Base-by-base conservation (phyloP, 2,329 filamentous ascomycete genomes). In the Ceratocystis papillata region DNA sequence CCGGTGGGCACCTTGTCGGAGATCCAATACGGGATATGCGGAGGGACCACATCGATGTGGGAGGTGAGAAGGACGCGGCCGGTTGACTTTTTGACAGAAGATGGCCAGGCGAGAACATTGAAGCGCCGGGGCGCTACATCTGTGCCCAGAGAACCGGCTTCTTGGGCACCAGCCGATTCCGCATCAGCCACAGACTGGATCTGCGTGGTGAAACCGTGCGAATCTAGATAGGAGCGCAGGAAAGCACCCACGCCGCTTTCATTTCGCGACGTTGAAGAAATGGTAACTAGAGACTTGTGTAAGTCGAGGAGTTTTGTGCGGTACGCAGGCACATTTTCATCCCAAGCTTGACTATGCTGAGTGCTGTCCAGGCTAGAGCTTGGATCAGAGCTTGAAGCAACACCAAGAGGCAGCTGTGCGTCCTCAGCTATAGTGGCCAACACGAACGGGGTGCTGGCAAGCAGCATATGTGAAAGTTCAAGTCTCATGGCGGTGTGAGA, bases 41-140 rank as follows among this genome's bases (percentile, higher is more conserved):
- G 88, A 0, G 88, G 87, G 0, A 89, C 87, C 1, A 82, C 82
- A 71, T 96, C 92, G 71, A 96, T 93, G 74, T 96, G 91, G 66
- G 87, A 91, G 1, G 86, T 86, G 1, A 92, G 75, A n/a, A 90
- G 77, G 10, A 89, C 78, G 44, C 80, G 80, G 1, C 85, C 81
- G 8, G 80, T 76, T 46, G 80, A 78, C 17, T 76, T 74, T 60
- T 75, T 73, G 28, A 76, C 76, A 1, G 70, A 70, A 68, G 83
- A 75, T 0, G 76, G 78, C 79, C 79, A 90, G 1, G 91, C 91
- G 50, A 92, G 78, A 62, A 96, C 79, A 72, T 96, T 96, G 78
- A 87, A 91, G 53, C 88, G 81, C 4, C 72, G 71, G 10, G 22
- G 20, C 22, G 22, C 48, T 25, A 20, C 15, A 30, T 20, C 48